Base-by-base conservation (phyloP, 768 basidiomycete genomes). In the Lentinula aciculospora region DNA sequence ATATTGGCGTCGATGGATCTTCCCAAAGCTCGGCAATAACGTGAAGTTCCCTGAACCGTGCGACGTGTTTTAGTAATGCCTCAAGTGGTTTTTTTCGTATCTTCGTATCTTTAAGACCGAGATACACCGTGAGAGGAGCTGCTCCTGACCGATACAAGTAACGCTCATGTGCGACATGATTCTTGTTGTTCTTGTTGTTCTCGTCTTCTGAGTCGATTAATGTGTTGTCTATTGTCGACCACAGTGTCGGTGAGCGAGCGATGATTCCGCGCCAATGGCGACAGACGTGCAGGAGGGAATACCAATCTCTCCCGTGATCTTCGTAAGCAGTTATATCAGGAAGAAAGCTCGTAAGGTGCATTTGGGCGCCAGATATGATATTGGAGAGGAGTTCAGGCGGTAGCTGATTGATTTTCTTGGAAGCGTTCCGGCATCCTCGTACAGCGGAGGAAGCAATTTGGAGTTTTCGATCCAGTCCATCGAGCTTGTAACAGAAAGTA, bases 301-400 rank as follows among this genome's bases (percentile, higher is more conserved):
- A 50, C 58, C 58, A 59, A 2, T 40, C 51, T 27, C 48, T 17
- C 7, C 49, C 39, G 32, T 42, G 48, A 29, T 32, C 45, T n/a
- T 44, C 45, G 29, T 53, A 54, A 7, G 25, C n/a, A n/a, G 23
- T 23, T 2, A 44, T 9, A 40, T 46, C 51, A 4, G 61, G 61
- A 12, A 59, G 46, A 42, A 61, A 61, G 32, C 32, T 34, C n/a
- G 61, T 15, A 12, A 59, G 50, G 4, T 44, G 44, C 13, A 46
- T 36, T 36, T 59, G 58, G 17, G 58, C 55, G 13, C 50, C 15
- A 25, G 31, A 34, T 27, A 61, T 48, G 36, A 61, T 56, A n/a
- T 56, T 55, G 50, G 37, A 46, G 5, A 61, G 36, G 8, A 61
- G 28, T 45, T 61, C 61, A 9, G 58, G 54, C n/a, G 61, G 61